Conservation (phyloP, 805 yeast species). For the Candida insectorum region DNA sequence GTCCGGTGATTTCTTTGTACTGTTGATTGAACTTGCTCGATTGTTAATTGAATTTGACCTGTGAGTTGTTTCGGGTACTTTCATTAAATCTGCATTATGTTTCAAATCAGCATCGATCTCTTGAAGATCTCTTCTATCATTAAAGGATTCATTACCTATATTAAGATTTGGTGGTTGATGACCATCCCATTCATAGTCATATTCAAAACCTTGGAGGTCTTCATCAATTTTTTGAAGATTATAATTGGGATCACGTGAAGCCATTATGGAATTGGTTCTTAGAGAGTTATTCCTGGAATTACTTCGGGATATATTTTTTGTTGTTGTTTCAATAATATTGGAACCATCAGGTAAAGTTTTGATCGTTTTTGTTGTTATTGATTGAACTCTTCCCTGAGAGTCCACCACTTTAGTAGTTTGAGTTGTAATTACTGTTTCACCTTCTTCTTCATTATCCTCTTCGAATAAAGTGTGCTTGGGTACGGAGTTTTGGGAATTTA, state of each 20-base stretch:
- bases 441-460: conserved; percentile 12
- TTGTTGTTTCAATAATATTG: conserved; percentile 40
- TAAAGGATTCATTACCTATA: neutral
- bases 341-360: conserved; percentile 40
- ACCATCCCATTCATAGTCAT: conserved; percentile 33
- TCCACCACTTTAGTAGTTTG: conserved; percentile 42
- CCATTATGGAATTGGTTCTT: conserved; percentile 20
- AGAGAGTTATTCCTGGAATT: conserved; percentile 31
- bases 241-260: conserved; percentile 10
- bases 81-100: conserved; percentile 6
- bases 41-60: conserved; percentile 8
- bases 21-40: too few relatives aligned
- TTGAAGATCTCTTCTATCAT: conserved; percentile 1
- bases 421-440: conserved; percentile 31
- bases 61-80: conserved; percentile 1
- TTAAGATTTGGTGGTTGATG: conserved; percentile 1
- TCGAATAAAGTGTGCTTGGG: conserved; percentile 3
- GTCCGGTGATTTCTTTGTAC: conserved; percentile 1
- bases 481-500: conserved; percentile 9
- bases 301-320: conserved; percentile 35
- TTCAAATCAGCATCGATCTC: conserved; percentile 6
- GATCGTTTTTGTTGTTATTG: conserved; percentile 38
- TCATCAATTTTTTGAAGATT: conserved; percentile 40
- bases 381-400: conserved; percentile 34
- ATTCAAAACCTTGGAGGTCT: conserved; percentile 41